phyloP scores from a whole-genome alignment of 2,329 filamentous ascomycete genomes.

The Acephala macrosclerotiorum region DNA sequence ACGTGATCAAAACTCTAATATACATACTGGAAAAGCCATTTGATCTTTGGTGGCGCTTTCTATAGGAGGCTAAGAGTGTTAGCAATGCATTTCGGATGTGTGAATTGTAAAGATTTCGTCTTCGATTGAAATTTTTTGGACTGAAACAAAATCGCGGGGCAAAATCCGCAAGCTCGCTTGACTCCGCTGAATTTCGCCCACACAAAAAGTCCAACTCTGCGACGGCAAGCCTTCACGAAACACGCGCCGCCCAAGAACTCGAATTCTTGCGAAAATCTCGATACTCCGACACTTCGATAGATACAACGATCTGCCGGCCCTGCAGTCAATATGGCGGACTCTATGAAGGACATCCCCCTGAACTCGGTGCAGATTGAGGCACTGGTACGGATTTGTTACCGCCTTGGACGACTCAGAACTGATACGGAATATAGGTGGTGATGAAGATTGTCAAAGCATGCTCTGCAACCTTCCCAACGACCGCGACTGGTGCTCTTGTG shows the following conservation, averaged over 20 bases:
- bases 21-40: too few species aligned
- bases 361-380: slow-evolving; percentile 94
- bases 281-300: background rate
- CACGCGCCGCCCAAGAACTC: background rate
- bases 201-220: slow-evolving; percentile 7
- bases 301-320: background rate
- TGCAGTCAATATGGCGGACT: slow-evolving; percentile 61
- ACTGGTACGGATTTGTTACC: slow-evolving; percentile 69
- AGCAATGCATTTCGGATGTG: too few species aligned
- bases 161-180: slow-evolving; percentile 1
- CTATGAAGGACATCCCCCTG: slow-evolving; percentile 72
- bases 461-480: slow-evolving; percentile 85
- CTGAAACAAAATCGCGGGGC: background rate
- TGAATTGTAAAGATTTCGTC: too few species aligned
- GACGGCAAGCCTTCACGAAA: slow-evolving; percentile 3
- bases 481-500: slow-evolving; percentile 87
- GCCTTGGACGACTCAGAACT: slow-evolving; percentile 36
- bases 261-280: slow-evolving; percentile 1
- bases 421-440: slow-evolving; percentile 69
- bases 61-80: too few species aligned
- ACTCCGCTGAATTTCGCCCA: background rate
- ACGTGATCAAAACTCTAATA: too few species aligned
- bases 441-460: slow-evolving; percentile 99
- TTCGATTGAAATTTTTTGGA: background rate
- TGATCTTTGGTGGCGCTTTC: too few species aligned